Evolutionary conservation across 2,329 filamentous ascomycete genomes (phyloP).

Genomic region (Onygenales sp.): DNA sequence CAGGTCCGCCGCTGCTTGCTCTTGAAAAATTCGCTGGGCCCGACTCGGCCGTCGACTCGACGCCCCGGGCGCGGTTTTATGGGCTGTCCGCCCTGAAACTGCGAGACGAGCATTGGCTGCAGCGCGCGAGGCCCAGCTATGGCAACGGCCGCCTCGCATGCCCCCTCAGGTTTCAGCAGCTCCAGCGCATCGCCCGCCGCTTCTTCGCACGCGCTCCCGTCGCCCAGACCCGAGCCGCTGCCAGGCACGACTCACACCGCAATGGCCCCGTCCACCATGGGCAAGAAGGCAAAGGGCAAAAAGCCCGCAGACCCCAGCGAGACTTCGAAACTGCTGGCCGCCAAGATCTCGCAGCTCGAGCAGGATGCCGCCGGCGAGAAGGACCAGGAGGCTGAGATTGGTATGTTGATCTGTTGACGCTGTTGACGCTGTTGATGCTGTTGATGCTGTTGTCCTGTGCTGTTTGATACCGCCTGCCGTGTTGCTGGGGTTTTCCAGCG

Average conservation of each 20-base stretch:
- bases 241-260: conserved; percentile 14
- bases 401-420: conserved; percentile 43
- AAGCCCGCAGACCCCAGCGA: conserved; percentile 78
- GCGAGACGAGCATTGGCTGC: conserved; percentile 1
- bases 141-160: conserved; percentile 4
- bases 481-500: neutral
- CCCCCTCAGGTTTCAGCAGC: conserved; percentile 1
- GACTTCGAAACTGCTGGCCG: conserved; percentile 81
- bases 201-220: conserved; percentile 27
- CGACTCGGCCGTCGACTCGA: neutral
- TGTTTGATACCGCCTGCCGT: neutral
- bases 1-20: neutral
- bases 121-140: conserved; percentile 1
- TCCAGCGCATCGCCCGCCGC: conserved; percentile 2
- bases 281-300: conserved; percentile 76
- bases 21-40: conserved; percentile 6
- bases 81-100: neutral
- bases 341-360: conserved; percentile 91
- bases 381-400: conserved; percentile 91
- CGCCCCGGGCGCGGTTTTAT: conserved; percentile 1
- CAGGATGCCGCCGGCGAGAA: conserved; percentile 88
- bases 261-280: conserved; percentile 42
- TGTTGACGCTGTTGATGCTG: conserved; percentile 24
- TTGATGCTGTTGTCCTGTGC: neutral
- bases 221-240: conserved; percentile 32